A percentile compares a stretch with the other conserved stretches of the same genome.
Evolutionary conservation across 768 basidiomycete genomes (phyloP).

Genomic region (Steccherinum ochraceum): DNA sequence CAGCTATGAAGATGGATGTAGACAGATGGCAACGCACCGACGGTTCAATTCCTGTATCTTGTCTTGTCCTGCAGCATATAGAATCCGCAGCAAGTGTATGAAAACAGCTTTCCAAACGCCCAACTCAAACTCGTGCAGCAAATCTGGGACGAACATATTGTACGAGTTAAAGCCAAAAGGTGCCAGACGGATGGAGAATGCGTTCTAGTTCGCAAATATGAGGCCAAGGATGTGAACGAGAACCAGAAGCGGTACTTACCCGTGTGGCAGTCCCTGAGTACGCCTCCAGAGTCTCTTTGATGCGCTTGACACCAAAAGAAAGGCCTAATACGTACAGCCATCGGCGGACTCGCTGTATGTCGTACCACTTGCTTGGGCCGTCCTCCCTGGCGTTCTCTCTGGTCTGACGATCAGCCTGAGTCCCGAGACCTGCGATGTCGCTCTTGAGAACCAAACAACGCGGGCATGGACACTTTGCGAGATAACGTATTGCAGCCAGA

Average conservation of each 20-base stretch:
- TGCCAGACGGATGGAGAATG: slow-evolving; percentile 18
- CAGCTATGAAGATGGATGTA: too few species aligned
- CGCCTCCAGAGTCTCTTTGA: slow-evolving; percentile 10
- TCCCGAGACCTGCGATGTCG: slow-evolving; percentile 25
- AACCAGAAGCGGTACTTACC: slow-evolving; percentile 12
- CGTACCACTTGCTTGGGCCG: not conserved
- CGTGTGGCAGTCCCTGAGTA: slow-evolving; percentile 13
- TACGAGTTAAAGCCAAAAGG: slow-evolving; percentile 17
- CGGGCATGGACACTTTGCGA: slow-evolving; percentile 34
- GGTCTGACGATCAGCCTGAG: slow-evolving; percentile 14
- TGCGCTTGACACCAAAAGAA: slow-evolving; percentile 4
- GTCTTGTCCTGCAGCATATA: slow-evolving; percentile 4
- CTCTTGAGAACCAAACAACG: slow-evolving; percentile 27
- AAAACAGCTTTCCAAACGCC: slow-evolving; percentile 26
- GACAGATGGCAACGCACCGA: slow-evolving; percentile 11
- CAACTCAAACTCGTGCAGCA: slow-evolving; percentile 27
- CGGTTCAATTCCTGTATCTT: slow-evolving; percentile 7
- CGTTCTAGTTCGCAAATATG: slow-evolving; percentile 16
- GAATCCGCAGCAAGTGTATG: slow-evolving; percentile 22
- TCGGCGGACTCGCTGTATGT: slow-evolving; percentile 9
- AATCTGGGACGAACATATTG: slow-evolving; percentile 19
- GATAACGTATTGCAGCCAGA: slow-evolving; percentile 30
- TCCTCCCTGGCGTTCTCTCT: slow-evolving; percentile 6
- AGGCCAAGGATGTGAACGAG: slow-evolving; percentile 15
- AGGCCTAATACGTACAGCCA: slow-evolving; percentile 15